A percentile compares a stretch with the other conserved stretches of the same genome.
phyloP scores from a whole-genome alignment of 78 protist species.

The Neovahlkampfia damariscottae region DNA sequence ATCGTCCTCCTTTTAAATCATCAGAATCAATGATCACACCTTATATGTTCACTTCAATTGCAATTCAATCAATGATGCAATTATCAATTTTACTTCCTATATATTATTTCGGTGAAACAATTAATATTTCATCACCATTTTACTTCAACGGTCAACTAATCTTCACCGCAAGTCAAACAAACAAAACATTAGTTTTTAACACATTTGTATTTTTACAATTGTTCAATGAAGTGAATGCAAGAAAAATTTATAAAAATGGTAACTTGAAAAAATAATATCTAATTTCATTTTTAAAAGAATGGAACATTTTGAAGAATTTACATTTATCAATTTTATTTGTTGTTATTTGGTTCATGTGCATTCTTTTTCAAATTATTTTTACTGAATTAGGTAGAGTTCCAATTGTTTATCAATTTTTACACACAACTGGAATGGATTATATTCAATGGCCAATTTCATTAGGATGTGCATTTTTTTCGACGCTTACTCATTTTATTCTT shows the following conservation, averaged over 20 bases:
- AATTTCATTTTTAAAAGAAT: too few species aligned
- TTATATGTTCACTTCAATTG: slow-evolving; percentile 49
- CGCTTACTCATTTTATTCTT: neutral
- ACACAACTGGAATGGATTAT: neutral
- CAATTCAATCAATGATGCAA: slow-evolving; percentile 35
- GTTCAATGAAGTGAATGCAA: slow-evolving; percentile 68
- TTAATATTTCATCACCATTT: slow-evolving; percentile 12
- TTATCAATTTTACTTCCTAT: slow-evolving; percentile 25
- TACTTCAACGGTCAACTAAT: neutral
- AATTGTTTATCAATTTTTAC: too few species aligned
- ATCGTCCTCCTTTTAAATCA: slow-evolving; percentile 5
- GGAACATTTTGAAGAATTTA: slow-evolving; percentile 10
- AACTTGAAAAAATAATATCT: too few species aligned
- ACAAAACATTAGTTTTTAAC: slow-evolving; percentile 57
- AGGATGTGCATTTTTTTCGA: too few species aligned
- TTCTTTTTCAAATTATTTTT: slow-evolving; percentile 8
- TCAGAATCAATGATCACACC: neutral
- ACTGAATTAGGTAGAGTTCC: slow-evolving; percentile 7
- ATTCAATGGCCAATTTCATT: neutral
- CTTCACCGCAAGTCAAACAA: neutral
- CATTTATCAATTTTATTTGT: neutral
- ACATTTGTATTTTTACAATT: slow-evolving; percentile 55
- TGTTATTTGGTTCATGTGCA: neutral
- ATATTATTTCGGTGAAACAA: slow-evolving; percentile 8
- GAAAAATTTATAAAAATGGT: slow-evolving; percentile 22